Percentiles rank a stretch among this genome's conserved stretches.
These are phyloP conservation scores for Arbutus unedo DNA, from an alignment of 148 eudicot species.

Conservation along the genomic window DNA sequence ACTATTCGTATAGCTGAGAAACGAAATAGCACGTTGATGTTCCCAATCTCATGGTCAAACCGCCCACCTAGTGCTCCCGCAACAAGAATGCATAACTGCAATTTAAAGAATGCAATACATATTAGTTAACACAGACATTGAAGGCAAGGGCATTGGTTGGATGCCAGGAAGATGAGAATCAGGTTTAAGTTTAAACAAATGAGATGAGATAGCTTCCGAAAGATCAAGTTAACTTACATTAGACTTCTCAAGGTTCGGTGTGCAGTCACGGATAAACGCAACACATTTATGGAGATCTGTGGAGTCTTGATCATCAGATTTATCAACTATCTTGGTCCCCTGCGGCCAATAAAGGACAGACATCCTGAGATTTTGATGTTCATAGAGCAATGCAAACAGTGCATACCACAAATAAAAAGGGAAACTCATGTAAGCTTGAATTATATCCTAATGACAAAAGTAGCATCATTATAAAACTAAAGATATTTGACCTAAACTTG, in stretches of 20 bases:
- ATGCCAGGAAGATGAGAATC: constrained; percentile 15
- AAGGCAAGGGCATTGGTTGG: background rate
- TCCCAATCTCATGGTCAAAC: constrained; percentile 94
- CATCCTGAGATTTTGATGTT: background rate
- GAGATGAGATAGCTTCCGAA: background rate
- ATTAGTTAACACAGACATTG: background rate
- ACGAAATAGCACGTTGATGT: constrained; percentile 67
- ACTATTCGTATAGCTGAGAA: constrained; percentile 62
- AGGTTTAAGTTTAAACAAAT: background rate
- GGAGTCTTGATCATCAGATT: constrained; percentile 88
- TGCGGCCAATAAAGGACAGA: constrained; percentile 26
- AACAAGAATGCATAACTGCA: constrained; percentile 77
- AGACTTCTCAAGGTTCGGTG: constrained; percentile 45
- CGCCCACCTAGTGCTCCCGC: constrained; percentile 96
- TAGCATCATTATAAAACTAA: background rate
- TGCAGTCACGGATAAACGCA: constrained; percentile 44
- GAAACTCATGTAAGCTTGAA: background rate
- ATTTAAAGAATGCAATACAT: background rate
- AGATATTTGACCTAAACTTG: background rate
- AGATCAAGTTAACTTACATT: constrained; percentile 45
- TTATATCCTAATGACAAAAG: background rate
- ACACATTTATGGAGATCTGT: constrained; percentile 91
- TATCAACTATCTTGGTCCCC: constrained; percentile 70
- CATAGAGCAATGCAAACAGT: constrained; percentile 2
- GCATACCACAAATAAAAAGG: background rate